These are phyloP conservation scores for Scytalidium sp. DNA, from an alignment of 2,329 filamentous ascomycete species.

Conservation along the genomic window DNA sequence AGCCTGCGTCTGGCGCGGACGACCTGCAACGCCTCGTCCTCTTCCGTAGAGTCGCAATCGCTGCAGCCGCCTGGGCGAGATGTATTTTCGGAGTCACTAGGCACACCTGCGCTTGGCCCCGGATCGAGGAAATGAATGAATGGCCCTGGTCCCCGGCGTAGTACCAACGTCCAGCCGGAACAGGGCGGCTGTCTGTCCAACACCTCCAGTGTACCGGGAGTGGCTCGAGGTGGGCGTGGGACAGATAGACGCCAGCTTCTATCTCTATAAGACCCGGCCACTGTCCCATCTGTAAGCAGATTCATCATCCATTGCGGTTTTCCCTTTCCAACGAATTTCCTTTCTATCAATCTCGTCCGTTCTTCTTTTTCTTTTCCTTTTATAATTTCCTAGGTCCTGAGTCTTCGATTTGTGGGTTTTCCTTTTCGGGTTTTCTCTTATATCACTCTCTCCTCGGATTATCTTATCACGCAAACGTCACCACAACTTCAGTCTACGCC, in stretches of 20 bases:
- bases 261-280: background rate
- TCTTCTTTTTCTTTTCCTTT: conserved; percentile 10
- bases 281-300: background rate
- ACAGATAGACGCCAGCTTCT: background rate
- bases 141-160: background rate
- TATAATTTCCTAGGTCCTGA: conserved; percentile 7
- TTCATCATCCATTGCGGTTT: background rate
- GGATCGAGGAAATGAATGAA: background rate
- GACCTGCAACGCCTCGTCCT: background rate
- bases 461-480: background rate
- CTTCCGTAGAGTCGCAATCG: background rate
- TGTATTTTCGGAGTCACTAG: background rate
- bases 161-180: background rate
- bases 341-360: conserved; percentile 6
- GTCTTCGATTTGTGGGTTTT: conserved; percentile 1
- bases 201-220: background rate
- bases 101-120: background rate
- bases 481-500: background rate
- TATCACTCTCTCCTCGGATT: background rate
- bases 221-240: background rate
- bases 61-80: background rate
- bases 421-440: background rate
- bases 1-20: background rate
- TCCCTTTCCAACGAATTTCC: background rate
- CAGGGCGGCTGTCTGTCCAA: background rate